Base-by-base conservation (phyloP, 2,329 filamentous ascomycete genomes). In the Pochonia chlamydosporia region DNA sequence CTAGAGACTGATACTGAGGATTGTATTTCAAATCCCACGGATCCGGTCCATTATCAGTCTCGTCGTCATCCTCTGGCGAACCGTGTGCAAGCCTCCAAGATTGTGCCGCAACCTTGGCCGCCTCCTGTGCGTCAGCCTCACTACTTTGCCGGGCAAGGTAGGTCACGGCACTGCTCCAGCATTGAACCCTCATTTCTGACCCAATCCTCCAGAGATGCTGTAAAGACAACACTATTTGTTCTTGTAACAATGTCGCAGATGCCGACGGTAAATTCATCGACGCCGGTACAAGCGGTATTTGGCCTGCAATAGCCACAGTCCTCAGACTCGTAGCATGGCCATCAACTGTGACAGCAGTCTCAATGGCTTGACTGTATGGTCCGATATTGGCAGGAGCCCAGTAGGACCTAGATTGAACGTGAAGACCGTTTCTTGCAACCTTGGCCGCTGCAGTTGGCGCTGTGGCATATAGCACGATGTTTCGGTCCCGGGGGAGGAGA, bases 321-420 rank as follows among this genome's bases (percentile, higher is more conserved):
- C 66, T 62, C 3, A 66, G 51, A 2, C 59, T 57, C 4, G 50
- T 52, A n/a, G 45, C 41, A 14, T 50, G 46, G 4, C 44, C 30
- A 7, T 44, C 42, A 11, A 48, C 45, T 14, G 56, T 57, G 11
- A 67, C 46, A 3, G 62, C 67, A 10, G 81, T 68, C 2, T 78
- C 74, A 43, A 93, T 82, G 4, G 90, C 89, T 69, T 99, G 93
- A 47, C 91, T 96, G 66, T 97, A 97, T 0, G 93, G 93, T 0
- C 93, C 93, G 46, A 99, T 97, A 60, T 97, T 97, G 18, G 93
- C 92, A 0, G 93, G 93, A 0, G 93, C 93, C 93, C 93, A 99
- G 73, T 97, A 97, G 10, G 89, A 95, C 33, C 88, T 76, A 3
- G 87, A 91, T 67, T 97, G 93, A 5, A 99, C 91, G 63, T 99